These are phyloP conservation scores for Barnettozyma vustinii DNA, from an alignment of 805 yeast genomes.

Conservation along the genomic window DNA sequence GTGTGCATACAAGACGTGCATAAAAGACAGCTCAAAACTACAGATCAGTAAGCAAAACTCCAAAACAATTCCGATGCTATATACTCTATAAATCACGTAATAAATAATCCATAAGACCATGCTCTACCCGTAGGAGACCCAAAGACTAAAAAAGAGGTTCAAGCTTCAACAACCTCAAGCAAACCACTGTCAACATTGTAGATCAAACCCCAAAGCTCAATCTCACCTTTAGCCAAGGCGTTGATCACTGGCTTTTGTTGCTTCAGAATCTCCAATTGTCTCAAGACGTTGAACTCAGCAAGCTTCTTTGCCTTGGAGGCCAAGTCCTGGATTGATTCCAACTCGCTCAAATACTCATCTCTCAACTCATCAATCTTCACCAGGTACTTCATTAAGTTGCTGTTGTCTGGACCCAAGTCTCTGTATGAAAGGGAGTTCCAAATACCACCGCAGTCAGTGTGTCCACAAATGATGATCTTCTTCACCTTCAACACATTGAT, in stretches of 20 bases:
- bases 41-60: not conserved
- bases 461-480: slow-evolving; percentile 86
- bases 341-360: slow-evolving; percentile 47
- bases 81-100: not conserved
- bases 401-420: slow-evolving; percentile 53
- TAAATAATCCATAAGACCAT: not conserved
- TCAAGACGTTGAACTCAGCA: slow-evolving; percentile 69
- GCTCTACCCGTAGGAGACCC: not conserved
- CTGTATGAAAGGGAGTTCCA: slow-evolving; percentile 69
- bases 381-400: slow-evolving; percentile 34
- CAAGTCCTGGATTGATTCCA: slow-evolving; percentile 46
- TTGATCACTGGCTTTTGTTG: slow-evolving; percentile 52
- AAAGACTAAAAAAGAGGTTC: not conserved
- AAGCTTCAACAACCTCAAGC: slow-evolving; percentile 38
- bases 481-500: slow-evolving; percentile 76
- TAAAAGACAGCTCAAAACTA: not conserved
- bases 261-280: slow-evolving; percentile 63
- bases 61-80: not conserved
- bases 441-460: slow-evolving; percentile 92
- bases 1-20: no score
- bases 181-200: slow-evolving; percentile 80
- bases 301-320: slow-evolving; percentile 53
- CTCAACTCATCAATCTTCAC: slow-evolving; percentile 66
- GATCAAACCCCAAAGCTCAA: slow-evolving; percentile 77
- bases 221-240: slow-evolving; percentile 55